A percentile compares a stretch with the other conserved stretches of the same genome.
phyloP scores from a whole-genome alignment of 148 eudicot genomes.

The Spergularia marina region DNA sequence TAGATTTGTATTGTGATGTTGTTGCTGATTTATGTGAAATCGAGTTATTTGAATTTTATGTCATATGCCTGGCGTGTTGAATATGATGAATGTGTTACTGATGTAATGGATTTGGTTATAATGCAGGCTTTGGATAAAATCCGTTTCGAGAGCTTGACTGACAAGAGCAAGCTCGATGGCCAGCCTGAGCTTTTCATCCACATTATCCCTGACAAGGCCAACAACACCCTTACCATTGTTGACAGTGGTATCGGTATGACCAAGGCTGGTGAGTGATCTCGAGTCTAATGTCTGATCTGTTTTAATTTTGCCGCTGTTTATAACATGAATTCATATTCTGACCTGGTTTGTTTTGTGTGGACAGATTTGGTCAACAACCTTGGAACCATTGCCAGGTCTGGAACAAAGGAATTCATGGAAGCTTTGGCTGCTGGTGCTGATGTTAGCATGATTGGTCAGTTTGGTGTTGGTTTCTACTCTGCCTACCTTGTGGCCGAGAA shows the following conservation, averaged over 20 bases:
- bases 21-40: too few relatives aligned
- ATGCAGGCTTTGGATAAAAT: constrained; percentile 59
- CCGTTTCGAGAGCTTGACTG: constrained; percentile 65
- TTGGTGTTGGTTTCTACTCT: constrained; percentile 75
- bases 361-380: constrained; percentile 81
- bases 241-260: constrained; percentile 88
- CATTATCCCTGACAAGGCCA: constrained; percentile 65
- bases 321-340: neutral
- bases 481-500: constrained; percentile 79
- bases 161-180: constrained; percentile 64
- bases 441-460: constrained; percentile 83
- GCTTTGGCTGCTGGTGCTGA: constrained; percentile 87
- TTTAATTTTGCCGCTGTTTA: neutral
- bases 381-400: constrained; percentile 73
- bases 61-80: too few relatives aligned
- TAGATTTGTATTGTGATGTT: too few relatives aligned
- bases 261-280: constrained; percentile 52
- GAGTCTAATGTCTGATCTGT: neutral
- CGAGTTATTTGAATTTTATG: too few relatives aligned
- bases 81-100: neutral
- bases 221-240: constrained; percentile 53
- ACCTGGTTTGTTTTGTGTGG: neutral
- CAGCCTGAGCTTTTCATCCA: constrained; percentile 73
- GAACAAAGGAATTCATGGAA: constrained; percentile 85
- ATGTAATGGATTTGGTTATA: neutral